Conservation (phyloP, 1,284 basidiomycete species). For the Bjerkandera adusta region DNA sequence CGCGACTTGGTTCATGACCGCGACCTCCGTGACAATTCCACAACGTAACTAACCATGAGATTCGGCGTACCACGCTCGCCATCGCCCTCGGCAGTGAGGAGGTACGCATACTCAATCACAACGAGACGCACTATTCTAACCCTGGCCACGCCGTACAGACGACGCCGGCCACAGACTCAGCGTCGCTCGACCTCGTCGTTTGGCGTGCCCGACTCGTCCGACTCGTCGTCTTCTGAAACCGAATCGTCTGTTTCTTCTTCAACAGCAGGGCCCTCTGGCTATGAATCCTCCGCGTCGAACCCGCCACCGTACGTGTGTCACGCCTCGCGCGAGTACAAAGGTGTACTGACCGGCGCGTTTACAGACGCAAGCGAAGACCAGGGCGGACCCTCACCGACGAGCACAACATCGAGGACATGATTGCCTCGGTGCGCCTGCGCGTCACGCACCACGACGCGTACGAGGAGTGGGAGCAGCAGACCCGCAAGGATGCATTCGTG, state of each 20-base stretch:
- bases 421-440: slow-evolving; percentile 66
- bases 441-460: slow-evolving; percentile 70
- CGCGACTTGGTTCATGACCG: too few relatives aligned
- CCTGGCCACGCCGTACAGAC: too few relatives aligned
- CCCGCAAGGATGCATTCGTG: slow-evolving; percentile 69
- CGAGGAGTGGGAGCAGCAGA: slow-evolving; percentile 74
- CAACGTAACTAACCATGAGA: slow-evolving; percentile 44
- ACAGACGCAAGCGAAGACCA: slow-evolving; percentile 20
- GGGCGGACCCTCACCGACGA: slow-evolving; percentile 41
- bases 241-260: slow-evolving; percentile 36
- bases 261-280: slow-evolving; percentile 38
- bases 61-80: slow-evolving; percentile 60
- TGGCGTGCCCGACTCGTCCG: slow-evolving; percentile 53
- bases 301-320: slow-evolving; percentile 33
- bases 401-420: slow-evolving; percentile 58
- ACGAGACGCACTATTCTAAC: too few relatives aligned
- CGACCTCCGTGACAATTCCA: not conserved
- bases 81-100: slow-evolving; percentile 57
- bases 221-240: slow-evolving; percentile 38
- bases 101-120: too few relatives aligned
- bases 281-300: slow-evolving; percentile 39
- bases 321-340: not conserved
- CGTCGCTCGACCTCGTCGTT: slow-evolving; percentile 54
- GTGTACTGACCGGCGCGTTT: not conserved
- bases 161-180: slow-evolving; percentile 23